Evolutionary conservation across 495 filamentous ascomycete genomes (phyloP), one percentile per base, ranked within the genome.

Genomic region (Hypoxylon cercidicola): DNA sequence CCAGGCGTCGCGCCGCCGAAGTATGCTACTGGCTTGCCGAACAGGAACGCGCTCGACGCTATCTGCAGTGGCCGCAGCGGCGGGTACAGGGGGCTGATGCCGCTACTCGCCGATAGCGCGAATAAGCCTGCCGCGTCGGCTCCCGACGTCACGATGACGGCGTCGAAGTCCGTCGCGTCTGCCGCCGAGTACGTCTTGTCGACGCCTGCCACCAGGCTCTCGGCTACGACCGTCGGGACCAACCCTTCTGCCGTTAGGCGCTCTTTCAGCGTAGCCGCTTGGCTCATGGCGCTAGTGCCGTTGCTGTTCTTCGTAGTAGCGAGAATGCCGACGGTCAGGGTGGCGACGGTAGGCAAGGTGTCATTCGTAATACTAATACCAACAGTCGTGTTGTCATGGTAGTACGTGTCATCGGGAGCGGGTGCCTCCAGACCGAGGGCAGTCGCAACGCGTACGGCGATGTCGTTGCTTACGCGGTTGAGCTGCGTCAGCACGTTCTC

Each of bases 81-180:
- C 0, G 90, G 90, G 71, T 82, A 93, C 19, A 92, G 73, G 0
- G 87, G 75, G 8, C 76, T 79, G 1, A 69, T 70, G 18, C 64
- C 71, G 3, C 62, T 44, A 10, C n/a, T n/a, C n/a, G 64, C 60
- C 44, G 52, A 2, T 0, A 58, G 30, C 0, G 59, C 66, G 68
- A 90, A 88, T 1, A 93, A 57, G 0, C 59, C 71, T 0, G 60
- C 68, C 2, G 57, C 41, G 66, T 86, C 78, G 0, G 87, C 82
- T 0, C 86, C 89, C 6, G 84, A 77, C 0, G 79, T 82, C 13
- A 90, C 76, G 15, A 93, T 75, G 4, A 94, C 75, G 23, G 85
- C 90, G 69, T 93, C 91, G 61, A 91, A 93, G 20, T 81, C 81
- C 0, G 86, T 87, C 0, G 89, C 90, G 64, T 92, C 89, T 1